phyloP scores from a whole-genome alignment of 2,329 filamentous ascomycete genomes.

The Podosphaera leucotricha region DNA sequence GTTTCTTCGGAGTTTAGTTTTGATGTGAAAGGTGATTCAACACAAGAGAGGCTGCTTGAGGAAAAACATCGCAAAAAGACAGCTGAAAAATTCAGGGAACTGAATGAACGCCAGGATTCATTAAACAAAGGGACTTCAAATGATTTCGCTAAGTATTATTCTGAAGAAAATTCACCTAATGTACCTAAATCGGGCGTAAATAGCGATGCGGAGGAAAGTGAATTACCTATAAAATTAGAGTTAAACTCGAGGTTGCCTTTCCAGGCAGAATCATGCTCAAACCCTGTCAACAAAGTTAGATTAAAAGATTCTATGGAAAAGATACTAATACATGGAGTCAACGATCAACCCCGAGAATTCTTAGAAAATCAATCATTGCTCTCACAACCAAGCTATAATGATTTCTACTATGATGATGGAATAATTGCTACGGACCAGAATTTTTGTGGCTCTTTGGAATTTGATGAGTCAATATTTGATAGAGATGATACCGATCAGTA shows the following conservation, averaged over 20 bases:
- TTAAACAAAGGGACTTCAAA: constrained; percentile 26
- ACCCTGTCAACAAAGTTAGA: constrained; percentile 4
- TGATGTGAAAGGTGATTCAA: constrained; percentile 49
- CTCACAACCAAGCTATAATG: constrained; percentile 24
- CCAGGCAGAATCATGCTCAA: neutral
- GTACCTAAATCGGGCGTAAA: constrained; percentile 39
- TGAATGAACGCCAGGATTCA: constrained; percentile 16
- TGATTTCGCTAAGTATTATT: constrained; percentile 37
- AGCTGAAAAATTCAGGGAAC: constrained; percentile 13
- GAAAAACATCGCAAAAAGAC: constrained; percentile 1
- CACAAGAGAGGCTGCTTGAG: constrained; percentile 23
- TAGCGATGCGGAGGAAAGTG: constrained; percentile 15
- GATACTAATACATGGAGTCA: neutral
- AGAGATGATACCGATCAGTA: constrained; percentile 39
- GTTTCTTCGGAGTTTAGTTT: constrained; percentile 56
- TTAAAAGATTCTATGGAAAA: constrained; percentile 1
- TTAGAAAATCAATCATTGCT: neutral
- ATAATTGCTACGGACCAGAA: constrained; percentile 23
- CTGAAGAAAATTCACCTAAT: constrained; percentile 40
- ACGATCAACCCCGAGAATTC: neutral
- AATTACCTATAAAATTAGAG: neutral
- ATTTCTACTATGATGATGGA: constrained; percentile 48
- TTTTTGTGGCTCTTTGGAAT: constrained; percentile 26
- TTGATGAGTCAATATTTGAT: constrained; percentile 55
- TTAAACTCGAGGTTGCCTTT: neutral